Conservation (phyloP, 306 rosid species). For the Trichosanthes cucumerina region DNA sequence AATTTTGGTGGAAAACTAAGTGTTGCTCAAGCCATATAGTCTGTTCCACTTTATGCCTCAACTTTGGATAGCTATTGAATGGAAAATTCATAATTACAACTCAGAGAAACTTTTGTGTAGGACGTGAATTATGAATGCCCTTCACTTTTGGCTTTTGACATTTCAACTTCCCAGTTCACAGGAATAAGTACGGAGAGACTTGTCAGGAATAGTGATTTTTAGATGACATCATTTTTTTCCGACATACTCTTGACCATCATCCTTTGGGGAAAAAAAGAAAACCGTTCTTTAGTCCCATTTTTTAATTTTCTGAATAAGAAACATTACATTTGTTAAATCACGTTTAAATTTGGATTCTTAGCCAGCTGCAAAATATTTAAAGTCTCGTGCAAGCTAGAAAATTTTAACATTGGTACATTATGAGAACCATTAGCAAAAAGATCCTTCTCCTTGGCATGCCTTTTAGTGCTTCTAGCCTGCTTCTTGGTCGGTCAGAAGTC, state of each 20-base stretch:
- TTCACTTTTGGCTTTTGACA: neutral
- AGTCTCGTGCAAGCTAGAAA: neutral
- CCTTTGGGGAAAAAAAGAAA: neutral
- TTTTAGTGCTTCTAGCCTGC: neutral
- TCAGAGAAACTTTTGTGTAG: neutral
- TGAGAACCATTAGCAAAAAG: neutral
- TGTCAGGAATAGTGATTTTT: neutral
- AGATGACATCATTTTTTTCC: neutral
- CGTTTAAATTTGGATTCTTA: neutral
- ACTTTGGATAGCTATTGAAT: neutral
- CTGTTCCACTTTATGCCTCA: neutral
- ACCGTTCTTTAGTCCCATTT: neutral
- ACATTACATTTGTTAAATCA: neutral
- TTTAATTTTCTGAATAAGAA: neutral
- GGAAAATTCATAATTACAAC: neutral
- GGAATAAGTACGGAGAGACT: neutral
- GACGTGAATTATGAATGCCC: neutral
- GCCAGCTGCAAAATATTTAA: neutral
- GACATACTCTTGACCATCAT: neutral
- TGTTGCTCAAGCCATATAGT: neutral
- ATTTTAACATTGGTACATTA: neutral
- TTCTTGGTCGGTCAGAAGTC: neutral
- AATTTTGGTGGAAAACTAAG: neutral
- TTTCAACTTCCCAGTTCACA: neutral
- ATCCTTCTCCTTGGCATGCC: neutral